Conservation (phyloP, 306 rosid genomes). For the Gastrolobium villosum region DNA sequence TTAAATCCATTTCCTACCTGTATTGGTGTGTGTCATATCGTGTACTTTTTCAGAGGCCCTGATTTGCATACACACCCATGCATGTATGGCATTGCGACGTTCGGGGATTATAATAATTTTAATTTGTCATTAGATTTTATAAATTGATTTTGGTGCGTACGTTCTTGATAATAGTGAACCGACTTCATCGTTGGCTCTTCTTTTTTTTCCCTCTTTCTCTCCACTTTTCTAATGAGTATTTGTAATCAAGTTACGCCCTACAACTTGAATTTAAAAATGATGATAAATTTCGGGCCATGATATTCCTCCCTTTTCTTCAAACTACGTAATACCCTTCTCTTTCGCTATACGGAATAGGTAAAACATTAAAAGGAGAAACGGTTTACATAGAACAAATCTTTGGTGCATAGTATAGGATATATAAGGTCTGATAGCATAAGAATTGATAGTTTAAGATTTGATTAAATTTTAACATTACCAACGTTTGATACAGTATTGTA, state of each 20-base stretch:
- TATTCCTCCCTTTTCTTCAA: slow-evolving; percentile 16
- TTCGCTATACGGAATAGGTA: not conserved
- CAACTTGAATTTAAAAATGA: slow-evolving; percentile 25
- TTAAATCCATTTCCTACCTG: not conserved
- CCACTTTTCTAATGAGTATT: slow-evolving; percentile 20
- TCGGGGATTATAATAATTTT: not conserved
- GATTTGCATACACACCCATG: slow-evolving; percentile 17
- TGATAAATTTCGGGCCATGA: not conserved
- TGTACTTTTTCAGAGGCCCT: slow-evolving; percentile 36
- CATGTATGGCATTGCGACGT: slow-evolving; percentile 33
- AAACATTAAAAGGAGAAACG: too few relatives aligned
- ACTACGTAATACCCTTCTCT: slow-evolving; percentile 16
- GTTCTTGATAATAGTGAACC: slow-evolving; percentile 46
- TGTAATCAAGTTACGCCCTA: not conserved
- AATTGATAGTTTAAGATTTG: too few relatives aligned
- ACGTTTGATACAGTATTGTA: too few relatives aligned
- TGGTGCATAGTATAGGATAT: too few relatives aligned
- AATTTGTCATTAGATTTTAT: slow-evolving; percentile 22
- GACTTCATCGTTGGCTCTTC: slow-evolving; percentile 24
- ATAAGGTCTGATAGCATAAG: too few relatives aligned
- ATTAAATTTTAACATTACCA: too few relatives aligned
- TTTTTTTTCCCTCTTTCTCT: slow-evolving; percentile 43
- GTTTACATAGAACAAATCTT: too few relatives aligned
- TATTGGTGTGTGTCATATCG: not conserved
- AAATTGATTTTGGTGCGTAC: slow-evolving; percentile 27